A percentile compares a stretch with the other conserved stretches of the same genome.
Evolutionary conservation across 305 asterid species (phyloP).

Genomic region (Rubia tinctorum): DNA sequence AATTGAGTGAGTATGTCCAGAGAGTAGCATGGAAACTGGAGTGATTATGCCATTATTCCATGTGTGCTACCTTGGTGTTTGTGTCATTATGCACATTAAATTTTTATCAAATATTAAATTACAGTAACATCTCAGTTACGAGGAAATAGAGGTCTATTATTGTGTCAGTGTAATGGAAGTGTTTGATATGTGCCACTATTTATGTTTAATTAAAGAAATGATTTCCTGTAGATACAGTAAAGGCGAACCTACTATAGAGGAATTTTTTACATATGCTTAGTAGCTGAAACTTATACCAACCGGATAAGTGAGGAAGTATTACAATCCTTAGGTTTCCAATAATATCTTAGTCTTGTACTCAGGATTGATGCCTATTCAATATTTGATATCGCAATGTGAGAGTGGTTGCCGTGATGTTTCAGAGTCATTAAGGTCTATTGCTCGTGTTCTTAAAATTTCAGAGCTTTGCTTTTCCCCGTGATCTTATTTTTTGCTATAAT

Average conservation of each 20-base stretch:
- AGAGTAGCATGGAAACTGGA: background rate
- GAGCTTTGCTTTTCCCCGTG: too few relatives aligned
- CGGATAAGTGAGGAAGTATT: conserved; percentile 65
- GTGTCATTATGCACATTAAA: background rate
- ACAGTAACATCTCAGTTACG: background rate
- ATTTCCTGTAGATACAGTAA: conserved; percentile 74
- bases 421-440: too few relatives aligned
- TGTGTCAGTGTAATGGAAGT: background rate
- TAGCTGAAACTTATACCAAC: conserved; percentile 56
- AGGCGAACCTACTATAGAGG: conserved; percentile 97
- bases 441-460: too few relatives aligned
- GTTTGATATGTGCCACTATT: conserved; percentile 6
- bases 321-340: conserved; percentile 66
- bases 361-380: too few relatives aligned
- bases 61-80: background rate
- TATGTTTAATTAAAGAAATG: background rate
- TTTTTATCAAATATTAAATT: background rate
- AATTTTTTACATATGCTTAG: conserved; percentile 63
- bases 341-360: conserved; percentile 59
- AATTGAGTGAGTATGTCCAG: conserved; percentile 75
- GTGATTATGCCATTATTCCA: background rate
- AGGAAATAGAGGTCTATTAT: conserved; percentile 1
- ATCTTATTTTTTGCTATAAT: too few relatives aligned
- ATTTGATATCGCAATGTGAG: too few relatives aligned
- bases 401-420: too few relatives aligned